Evolutionary conservation across 2,329 filamentous ascomycete species (phyloP), one percentile per base, ranked within the genome.

Genomic region (Neoarthrinium moseri): DNA sequence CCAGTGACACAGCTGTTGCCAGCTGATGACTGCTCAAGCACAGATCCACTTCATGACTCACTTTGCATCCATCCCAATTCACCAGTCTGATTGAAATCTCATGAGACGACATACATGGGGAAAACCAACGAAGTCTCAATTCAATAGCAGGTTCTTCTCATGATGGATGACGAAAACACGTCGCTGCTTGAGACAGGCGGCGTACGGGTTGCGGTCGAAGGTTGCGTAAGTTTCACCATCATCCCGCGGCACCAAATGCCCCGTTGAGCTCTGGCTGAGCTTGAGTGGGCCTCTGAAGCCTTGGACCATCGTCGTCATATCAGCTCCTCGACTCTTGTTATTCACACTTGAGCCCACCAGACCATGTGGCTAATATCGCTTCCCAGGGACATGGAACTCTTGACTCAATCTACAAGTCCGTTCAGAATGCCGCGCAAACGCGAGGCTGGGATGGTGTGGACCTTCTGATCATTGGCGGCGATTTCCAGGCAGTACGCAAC

Each of bases 401-500:
- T 43, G 81, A 97, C 63, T 87, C 89, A 47, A 97, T 99, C 56
- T 99, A 97, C 66, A 81, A 86, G 1, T 86, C 89, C 1, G 81
- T 95, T 21, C 72, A 78, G 32, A 75, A 80, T 52, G 78, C 89
- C 8, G 89, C 86, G 65, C 73, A 81, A 53, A 72, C 78, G 36
- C 87, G 87, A 56, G 79, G 79, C 20, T 96, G 92, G 91, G 75
- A 87, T 53, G 81, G 79, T 26, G 83, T 97, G 23, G 94, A 99
- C 64, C 70, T 96, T 10, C 71, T 99, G 55, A 95, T 99, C 59
- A 96, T 99, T 57, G 90, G 92, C 46, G 94, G 94, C 22, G 94
- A 99, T 63, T 99, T 99, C 55, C 90, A 96, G 85, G 86, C 94
- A 33, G 84, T 91, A 29, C 89, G 94, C 56, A 97, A 97, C 72